phyloP scores from a whole-genome alignment of 805 yeast species.

The Starmera dryadoides region DNA sequence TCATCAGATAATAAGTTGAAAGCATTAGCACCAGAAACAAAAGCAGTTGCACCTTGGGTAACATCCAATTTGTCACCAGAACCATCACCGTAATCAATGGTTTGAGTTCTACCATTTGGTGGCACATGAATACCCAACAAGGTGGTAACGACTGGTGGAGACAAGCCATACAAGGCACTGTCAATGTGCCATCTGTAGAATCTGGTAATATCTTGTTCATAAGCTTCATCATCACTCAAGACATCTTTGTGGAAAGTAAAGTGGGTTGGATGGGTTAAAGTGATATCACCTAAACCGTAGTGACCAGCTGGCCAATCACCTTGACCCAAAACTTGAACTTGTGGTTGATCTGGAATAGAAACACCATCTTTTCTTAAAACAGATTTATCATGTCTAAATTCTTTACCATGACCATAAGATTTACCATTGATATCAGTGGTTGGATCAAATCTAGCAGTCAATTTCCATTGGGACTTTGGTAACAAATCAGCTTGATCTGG shows the following conservation, averaged over 20 bases:
- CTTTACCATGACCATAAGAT: conserved; percentile 81
- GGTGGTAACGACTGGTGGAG: conserved; percentile 85
- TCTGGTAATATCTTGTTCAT: conserved; percentile 55
- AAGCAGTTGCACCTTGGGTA: conserved; percentile 85
- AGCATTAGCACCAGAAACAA: conserved; percentile 78
- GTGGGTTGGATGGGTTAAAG: conserved; percentile 79
- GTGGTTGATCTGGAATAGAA: conserved; percentile 77
- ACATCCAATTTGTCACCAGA: conserved; percentile 56
- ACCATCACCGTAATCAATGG: conserved; percentile 54
- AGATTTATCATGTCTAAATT: conserved; percentile 56
- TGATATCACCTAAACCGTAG: conserved; percentile 46
- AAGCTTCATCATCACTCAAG: conserved; percentile 57
- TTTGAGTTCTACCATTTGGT: conserved; percentile 52
- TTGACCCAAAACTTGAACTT: conserved; percentile 86
- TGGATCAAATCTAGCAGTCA: conserved; percentile 78
- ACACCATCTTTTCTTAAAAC: conserved; percentile 77
- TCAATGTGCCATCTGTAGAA: conserved; percentile 94
- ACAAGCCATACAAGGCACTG: conserved; percentile 76
- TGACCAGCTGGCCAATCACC: conserved; percentile 60
- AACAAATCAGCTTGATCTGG: conserved; percentile 62
- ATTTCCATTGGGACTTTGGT: conserved; percentile 68
- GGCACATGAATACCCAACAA: conserved; percentile 80
- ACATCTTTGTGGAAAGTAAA: conserved; percentile 68
- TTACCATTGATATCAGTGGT: conserved; percentile 42
- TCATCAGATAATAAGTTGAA: conserved; percentile 58